These are phyloP conservation scores for Neopestalotiopsis clavispora DNA, from an alignment of 2,329 filamentous ascomycete species.

Conservation along the genomic window DNA sequence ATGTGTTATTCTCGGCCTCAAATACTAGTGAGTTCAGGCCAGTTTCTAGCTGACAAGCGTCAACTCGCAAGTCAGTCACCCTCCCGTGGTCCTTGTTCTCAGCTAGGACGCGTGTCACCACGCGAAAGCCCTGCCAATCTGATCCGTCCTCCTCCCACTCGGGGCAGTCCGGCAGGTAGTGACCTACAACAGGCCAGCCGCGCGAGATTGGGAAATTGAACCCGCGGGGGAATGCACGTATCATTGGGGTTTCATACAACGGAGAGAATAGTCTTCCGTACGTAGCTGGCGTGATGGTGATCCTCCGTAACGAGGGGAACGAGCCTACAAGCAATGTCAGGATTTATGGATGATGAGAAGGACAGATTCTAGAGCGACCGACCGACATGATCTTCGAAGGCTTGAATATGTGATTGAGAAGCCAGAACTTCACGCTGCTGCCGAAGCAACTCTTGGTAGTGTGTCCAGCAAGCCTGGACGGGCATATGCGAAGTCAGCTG, in stretches of 20 bases:
- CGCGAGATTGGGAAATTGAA: background rate
- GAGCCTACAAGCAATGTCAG: background rate
- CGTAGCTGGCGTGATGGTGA: background rate
- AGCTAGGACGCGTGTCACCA: background rate
- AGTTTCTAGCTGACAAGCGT: background rate
- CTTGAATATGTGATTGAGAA: background rate
- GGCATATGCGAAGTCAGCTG: background rate
- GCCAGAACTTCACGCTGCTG: background rate
- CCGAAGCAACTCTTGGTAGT: background rate
- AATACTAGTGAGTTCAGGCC: background rate
- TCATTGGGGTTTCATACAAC: background rate
- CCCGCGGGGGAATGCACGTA: background rate
- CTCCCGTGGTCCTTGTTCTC: background rate
- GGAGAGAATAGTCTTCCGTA: background rate
- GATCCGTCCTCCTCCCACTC: background rate
- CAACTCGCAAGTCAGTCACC: background rate
- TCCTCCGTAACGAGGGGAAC: background rate
- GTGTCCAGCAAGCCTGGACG: background rate
- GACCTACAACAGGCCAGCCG: background rate
- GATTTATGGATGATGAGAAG: background rate
- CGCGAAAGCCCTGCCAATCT: background rate
- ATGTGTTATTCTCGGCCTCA: background rate
- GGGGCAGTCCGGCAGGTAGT: background rate
- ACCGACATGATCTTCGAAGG: background rate
- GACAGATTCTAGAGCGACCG: background rate